Percentiles rank a stretch among this genome's conserved stretches.
Evolutionary conservation across 1,284 basidiomycete species (phyloP).

Genomic region (Puccinia horiana): DNA sequence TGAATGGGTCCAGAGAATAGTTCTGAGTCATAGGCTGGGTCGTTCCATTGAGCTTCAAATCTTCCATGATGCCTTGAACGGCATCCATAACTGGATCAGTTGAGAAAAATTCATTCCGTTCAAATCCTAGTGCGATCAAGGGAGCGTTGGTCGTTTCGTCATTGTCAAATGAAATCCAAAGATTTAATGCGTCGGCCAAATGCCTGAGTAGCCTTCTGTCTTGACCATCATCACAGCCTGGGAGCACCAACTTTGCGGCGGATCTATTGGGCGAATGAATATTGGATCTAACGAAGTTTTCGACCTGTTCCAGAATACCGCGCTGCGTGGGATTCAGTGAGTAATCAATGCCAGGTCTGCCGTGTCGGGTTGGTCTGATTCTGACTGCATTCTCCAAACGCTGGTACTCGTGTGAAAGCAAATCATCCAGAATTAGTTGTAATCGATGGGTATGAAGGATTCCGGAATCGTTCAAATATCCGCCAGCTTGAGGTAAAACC

Average conservation of each 20-base stretch:
- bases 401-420: constrained; percentile 79
- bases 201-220: constrained; percentile 76
- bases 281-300: constrained; percentile 66
- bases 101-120: constrained; percentile 54
- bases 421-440: constrained; percentile 83
- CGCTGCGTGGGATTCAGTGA: constrained; percentile 65
- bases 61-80: constrained; percentile 59
- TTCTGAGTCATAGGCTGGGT: constrained; percentile 55
- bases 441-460: constrained; percentile 76
- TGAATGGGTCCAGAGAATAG: neutral
- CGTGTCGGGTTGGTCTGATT: constrained; percentile 64
- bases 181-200: constrained; percentile 74
- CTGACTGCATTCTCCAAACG: constrained; percentile 85
- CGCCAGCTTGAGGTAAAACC: constrained; percentile 63
- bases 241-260: constrained; percentile 58
- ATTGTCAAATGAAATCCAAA: constrained; percentile 82
- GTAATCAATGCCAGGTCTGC: constrained; percentile 48
- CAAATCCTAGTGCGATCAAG: constrained; percentile 52
- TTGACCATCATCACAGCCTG: constrained; percentile 17
- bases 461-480: constrained; percentile 90
- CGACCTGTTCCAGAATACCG: constrained; percentile 73
- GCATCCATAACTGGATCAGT: constrained; percentile 59
- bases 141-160: constrained; percentile 63
- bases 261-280: constrained; percentile 46
- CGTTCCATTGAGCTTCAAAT: constrained; percentile 61